Base-by-base conservation (phyloP, 139 green algal species). In the Micractinium sp. region DNA sequence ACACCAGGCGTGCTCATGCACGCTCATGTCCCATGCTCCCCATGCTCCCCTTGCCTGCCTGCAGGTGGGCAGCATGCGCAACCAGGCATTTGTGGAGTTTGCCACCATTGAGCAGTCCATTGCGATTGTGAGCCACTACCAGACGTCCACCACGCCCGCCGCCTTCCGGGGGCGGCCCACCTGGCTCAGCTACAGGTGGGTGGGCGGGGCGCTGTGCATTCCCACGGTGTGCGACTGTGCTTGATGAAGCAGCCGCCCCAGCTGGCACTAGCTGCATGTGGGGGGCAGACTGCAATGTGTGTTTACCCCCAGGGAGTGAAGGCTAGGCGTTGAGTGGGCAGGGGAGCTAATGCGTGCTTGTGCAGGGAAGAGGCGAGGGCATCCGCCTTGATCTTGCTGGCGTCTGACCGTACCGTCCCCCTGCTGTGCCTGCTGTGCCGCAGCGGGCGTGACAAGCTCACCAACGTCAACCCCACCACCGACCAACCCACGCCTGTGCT, bases 51-150 rank as follows among this genome's bases (percentile, higher is more conserved):
- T 19, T 22, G 2, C 33, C 2, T 0, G 19, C 31, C 33, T 4
- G 67, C 84, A 81, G 84, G 91, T 96, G 35, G 94, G 94, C 31
- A 41, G 89, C 25, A 94, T 95, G 75, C 89, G 89, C 56, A 96
- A 96, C 81, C 95, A 97, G 85, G 93, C 92, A 0, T 97, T 97
- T 91, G 92, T 97, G 18, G 95, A 97, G 69, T 95, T 97, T 86
- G 89, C 91, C 33, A 88, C 94, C 35, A n/a, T 95, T 13, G 91
- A 93, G 63, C 81, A 84, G 18, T 93, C 95, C 5, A 92, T 97
- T 56, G 63, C 92, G 2, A 96, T 97, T 90, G 93, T 97, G 35
- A 91, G 83, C 31, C 93, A 94, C 86, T 97, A 94, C 53, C 87
- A 91, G 1, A 91, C 87, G 67, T 91, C 83, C 29, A 89, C 92